phyloP scores from a whole-genome alignment of 2,329 filamentous ascomycete genomes.

The Cryphonectria carpinicola region DNA sequence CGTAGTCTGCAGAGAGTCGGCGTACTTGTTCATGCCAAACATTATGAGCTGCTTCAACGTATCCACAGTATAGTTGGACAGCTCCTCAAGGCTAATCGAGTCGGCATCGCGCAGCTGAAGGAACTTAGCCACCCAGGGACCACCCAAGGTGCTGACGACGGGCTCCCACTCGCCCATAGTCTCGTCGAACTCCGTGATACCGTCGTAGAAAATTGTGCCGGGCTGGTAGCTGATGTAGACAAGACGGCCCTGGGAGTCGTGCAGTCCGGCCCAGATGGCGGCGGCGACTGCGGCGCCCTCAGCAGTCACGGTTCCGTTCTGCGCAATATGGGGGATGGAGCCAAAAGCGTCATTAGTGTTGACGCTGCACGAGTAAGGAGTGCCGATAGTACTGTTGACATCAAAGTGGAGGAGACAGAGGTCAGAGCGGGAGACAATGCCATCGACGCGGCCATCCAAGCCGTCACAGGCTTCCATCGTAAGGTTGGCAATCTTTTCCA shows the following conservation, averaged over 20 bases:
- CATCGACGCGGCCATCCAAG: slow-evolving; percentile 47
- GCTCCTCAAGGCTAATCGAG: slow-evolving; percentile 25
- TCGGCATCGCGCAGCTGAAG: not conserved
- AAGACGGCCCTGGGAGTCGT: slow-evolving; percentile 39
- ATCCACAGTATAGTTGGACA: slow-evolving; percentile 33
- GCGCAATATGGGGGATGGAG: slow-evolving; percentile 33
- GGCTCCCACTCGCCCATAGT: not conserved
- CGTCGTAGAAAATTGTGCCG: slow-evolving; percentile 38
- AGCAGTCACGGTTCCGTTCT: slow-evolving; percentile 41
- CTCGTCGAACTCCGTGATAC: not conserved
- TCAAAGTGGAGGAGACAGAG: slow-evolving; percentile 42
- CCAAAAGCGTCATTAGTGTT: slow-evolving; percentile 27
- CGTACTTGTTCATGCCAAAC: slow-evolving; percentile 1
- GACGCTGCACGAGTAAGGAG: slow-evolving; percentile 48
- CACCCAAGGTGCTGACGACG: not conserved
- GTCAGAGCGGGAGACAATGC: slow-evolving; percentile 45
- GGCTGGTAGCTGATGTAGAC: slow-evolving; percentile 43
- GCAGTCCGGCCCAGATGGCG: slow-evolving; percentile 39
- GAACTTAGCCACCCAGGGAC: not conserved
- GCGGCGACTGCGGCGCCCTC: slow-evolving; percentile 40
- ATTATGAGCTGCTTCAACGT: slow-evolving; percentile 6
- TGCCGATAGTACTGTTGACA: slow-evolving; percentile 31
- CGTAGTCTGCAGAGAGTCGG: slow-evolving; percentile 29
- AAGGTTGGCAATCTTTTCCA: slow-evolving; percentile 52
- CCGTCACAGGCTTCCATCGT: slow-evolving; percentile 55